A percentile compares a stretch with the other conserved stretches of the same genome.
Evolutionary conservation across 2,329 filamentous ascomycete genomes (phyloP).

Genomic region (Aspergillus pseudonomiae): DNA sequence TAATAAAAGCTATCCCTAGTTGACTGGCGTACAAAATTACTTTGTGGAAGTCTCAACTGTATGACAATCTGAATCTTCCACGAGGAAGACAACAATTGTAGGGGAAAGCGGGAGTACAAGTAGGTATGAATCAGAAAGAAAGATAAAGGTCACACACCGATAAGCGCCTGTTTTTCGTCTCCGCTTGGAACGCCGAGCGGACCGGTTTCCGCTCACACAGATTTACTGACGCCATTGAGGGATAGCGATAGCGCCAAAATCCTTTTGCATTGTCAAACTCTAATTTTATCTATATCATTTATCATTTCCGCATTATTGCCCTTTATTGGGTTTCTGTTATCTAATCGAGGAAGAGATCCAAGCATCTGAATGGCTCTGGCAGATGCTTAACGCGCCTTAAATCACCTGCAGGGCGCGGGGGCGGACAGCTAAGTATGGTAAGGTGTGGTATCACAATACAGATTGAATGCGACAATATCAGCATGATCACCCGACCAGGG

Average conservation of each 20-base stretch:
- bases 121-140: conserved; percentile 3
- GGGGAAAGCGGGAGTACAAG: conserved; percentile 1
- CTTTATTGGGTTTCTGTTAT: conserved; percentile 25
- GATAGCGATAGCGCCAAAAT: background rate
- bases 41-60: background rate
- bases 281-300: background rate
- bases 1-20: background rate
- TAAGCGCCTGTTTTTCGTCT: conserved; percentile 2
- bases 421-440: background rate
- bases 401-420: conserved; percentile 29
- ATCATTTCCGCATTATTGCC: background rate
- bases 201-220: conserved; percentile 1
- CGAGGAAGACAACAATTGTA: background rate
- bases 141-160: background rate
- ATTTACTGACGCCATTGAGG: background rate
- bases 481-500: background rate
- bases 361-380: background rate
- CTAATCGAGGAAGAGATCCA: conserved; percentile 18
- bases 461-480: background rate
- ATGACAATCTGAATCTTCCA: background rate
- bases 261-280: background rate
- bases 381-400: conserved; percentile 17
- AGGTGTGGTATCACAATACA: background rate
- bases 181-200: conserved; percentile 4
- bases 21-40: background rate